Evolutionary conservation across 2,329 filamentous ascomycete species (phyloP), one percentile per base, ranked within the genome.

Genomic region (Claviceps sp.): DNA sequence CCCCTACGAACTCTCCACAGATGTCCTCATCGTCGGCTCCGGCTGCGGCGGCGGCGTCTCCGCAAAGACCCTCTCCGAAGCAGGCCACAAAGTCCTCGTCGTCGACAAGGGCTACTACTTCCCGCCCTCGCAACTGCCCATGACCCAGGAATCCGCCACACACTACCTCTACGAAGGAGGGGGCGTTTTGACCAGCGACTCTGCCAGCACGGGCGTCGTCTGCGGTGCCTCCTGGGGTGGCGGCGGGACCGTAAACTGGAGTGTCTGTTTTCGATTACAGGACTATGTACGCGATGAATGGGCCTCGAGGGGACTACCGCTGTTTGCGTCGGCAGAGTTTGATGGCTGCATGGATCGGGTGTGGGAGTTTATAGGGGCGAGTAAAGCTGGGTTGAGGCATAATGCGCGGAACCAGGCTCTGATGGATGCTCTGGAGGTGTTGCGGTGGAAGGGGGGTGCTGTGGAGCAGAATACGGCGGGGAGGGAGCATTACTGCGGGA

Each of bases 161-260:
- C 66, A 73, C 6, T 79, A 85, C 60, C 71, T 95, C 30, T 93
- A 79, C 60, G 85, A 89, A 59, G 81, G 79, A 55, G 77, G 77
- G 22, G 85, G 85, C 7, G 65, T 79, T 18, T 59, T 76, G 5
- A 60, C 74, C 58, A 72, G 73, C 55, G 72, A 84, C 54, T 77
- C 85, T 60, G 70, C 71, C 11, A 75, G 77, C 5, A 71, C 84
- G 36, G 76, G 70, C 16, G 66, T 91, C 13, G 64, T 87, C 2
- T 79, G 85, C 0, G 90, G 87, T 1, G 78, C 80, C 52, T 79
- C 79, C 36, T 95, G 85, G 80, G 90, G 90, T 34, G 90, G 90
- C 43, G 90, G 90, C 52, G 89, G 89, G 5, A 89, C 87, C 0
- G 69, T 95, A 59, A 96, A 96, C 67, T 96, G 89, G 89, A 85